Evolutionary conservation across 208 protist genomes (phyloP), one percentile per base, ranked within the genome.

Genomic region (Wallacemonas sp.): DNA sequence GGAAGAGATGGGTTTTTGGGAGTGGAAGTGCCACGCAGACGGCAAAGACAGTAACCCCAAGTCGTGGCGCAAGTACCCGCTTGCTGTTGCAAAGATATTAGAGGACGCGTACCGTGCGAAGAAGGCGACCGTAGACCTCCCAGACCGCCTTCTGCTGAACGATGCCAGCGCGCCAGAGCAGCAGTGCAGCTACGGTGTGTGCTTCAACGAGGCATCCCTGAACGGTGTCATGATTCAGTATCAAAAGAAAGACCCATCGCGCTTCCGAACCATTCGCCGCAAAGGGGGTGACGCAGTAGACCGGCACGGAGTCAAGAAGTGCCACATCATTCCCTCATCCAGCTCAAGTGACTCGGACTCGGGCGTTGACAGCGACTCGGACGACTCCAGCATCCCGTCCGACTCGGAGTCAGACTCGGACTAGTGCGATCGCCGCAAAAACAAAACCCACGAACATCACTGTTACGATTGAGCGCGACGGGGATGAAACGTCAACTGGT

Each of bases 161-260:
- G 33, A 36, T 6, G 46, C 17, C 17, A 27, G 5, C 6, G 66
- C n/a, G 16, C 46, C 11, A 8, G 32, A 41, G 29, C 24, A 70
- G 4, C n/a, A 38, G 17, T 43, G 24, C 60, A 90, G 78, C 17
- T 90, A 88, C 62, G 68, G 68, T 19, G 81, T 90, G 16, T 90
- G 80, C 67, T 85, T 90, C 65, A 61, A 33, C 1, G 80, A 87
- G 49, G 70, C 52, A 38, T 65, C 72, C 5, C 39, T 88, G 1
- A 36, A 75, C 1, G 78, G 69, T 11, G 63, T 34, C 24, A 90
- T 90, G 80, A 72, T 86, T 57, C 84, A 85, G 63, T 90, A 88
- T 62, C 63, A 74, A 21, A 36, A 68, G 1, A 46, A 72, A 23
- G 69, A 85, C n/a, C 62, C 57, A 2, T n/a, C 48, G 27, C 70